phyloP scores from a whole-genome alignment of 2,329 filamentous ascomycete species.

The Sphaerostilbella broomeana region DNA sequence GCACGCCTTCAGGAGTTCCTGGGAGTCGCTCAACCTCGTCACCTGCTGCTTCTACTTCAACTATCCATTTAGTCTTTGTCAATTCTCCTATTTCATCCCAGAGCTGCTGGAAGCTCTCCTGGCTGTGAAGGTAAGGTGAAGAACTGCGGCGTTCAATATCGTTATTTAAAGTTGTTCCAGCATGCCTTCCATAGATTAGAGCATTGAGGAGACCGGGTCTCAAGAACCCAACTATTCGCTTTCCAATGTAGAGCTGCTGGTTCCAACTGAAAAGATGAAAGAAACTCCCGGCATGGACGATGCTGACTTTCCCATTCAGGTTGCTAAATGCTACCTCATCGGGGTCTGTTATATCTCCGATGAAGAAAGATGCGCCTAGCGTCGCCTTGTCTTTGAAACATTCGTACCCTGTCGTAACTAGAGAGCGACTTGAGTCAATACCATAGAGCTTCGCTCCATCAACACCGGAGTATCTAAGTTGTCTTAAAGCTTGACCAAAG shows the following conservation, averaged over 20 bases:
- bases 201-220: constrained; percentile 37
- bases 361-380: constrained; percentile 42
- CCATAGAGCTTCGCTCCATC: constrained; percentile 42
- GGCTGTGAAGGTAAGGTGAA: constrained; percentile 41
- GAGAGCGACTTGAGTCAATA: constrained; percentile 41
- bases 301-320: constrained; percentile 37
- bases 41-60: constrained; percentile 32
- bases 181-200: constrained; percentile 46
- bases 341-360: constrained; percentile 43
- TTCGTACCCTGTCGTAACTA: constrained; percentile 54
- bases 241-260: constrained; percentile 39
- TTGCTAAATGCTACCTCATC: constrained; percentile 28
- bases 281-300: constrained; percentile 44
- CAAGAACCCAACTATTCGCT: constrained; percentile 39
- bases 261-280: constrained; percentile 45
- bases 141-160: constrained; percentile 16
- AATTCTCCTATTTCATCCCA: constrained; percentile 47
- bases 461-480: constrained; percentile 45
- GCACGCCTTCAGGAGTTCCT: constrained; percentile 21
- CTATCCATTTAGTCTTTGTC: constrained; percentile 44
- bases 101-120: constrained; percentile 42
- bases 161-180: constrained; percentile 32
- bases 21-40: constrained; percentile 20
- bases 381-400: constrained; percentile 53
- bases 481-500: constrained; percentile 44